Evolutionary conservation across 257 asterid genomes (phyloP), one percentile per base, ranked within the genome.

Genomic region (Fraxinus quadrangulata): DNA sequence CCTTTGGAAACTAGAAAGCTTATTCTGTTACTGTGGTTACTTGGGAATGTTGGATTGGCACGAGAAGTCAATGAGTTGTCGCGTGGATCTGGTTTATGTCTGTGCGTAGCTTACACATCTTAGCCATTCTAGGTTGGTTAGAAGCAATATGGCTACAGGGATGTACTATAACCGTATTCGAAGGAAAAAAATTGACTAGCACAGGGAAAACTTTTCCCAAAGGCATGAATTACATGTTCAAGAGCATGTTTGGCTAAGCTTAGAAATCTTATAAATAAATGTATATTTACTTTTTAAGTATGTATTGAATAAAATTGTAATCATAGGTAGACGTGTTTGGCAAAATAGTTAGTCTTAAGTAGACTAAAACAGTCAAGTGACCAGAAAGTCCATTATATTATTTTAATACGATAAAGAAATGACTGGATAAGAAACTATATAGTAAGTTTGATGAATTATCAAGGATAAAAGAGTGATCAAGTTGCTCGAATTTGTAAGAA

Each of bases 21-120:
- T 23, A 23, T 42, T 71, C 24, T 36, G 6, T 8, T 81, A 66
- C 5, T 39, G 67, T 75, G 42, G 36, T 17, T 69, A 66, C 34
- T 13, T 73, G 45, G 74, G 75, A 76, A 76, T 82, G 68, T 70
- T 37, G 71, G 74, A 66, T 13, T 54, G 16, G 42, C 45, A 61
- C 19, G 31, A 23, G 45, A 13, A 47, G 24, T 81, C 59, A 63
- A 28, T 59, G 30, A 81, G 73, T 70, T 7, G 34, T 49, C 3
- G n/a, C 11, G 45, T 39, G 28, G 68, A 26, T 61, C 23, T 17
- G 26, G 54, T 59, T 59, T 30, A 39, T 73, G 70, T 67, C 40
- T 28, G 26, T 56, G 12, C 37, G 51, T 30, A 39, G 34, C 70
- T 78, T 11, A 61, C 28, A 39, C 69, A 74, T 61, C 67, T 34